Evolutionary conservation across 108 stramenopile genomes (phyloP).

Genomic region (Cylindrotheca fusiformis): DNA sequence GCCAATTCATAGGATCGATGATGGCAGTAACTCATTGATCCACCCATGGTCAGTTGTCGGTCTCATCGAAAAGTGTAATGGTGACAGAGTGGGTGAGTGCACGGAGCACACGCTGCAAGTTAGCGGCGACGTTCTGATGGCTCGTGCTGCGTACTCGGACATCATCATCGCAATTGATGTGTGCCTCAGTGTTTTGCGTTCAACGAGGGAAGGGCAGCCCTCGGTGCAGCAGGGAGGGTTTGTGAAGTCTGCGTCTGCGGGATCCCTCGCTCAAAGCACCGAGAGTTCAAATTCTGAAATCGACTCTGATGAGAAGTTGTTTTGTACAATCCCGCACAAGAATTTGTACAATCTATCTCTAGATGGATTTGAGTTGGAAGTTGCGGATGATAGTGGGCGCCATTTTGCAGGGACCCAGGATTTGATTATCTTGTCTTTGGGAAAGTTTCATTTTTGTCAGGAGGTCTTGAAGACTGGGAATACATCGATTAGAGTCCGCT

Average conservation of each 20-base stretch:
- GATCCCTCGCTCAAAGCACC: neutral
- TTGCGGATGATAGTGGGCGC: constrained; percentile 64
- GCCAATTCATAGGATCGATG: neutral
- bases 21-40: constrained; percentile 35
- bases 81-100: constrained; percentile 7
- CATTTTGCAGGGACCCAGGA: constrained; percentile 69
- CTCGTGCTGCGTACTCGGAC: constrained; percentile 63
- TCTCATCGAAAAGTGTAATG: constrained; percentile 14
- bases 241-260: neutral
- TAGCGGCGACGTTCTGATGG: constrained; percentile 41
- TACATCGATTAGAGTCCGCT: constrained; percentile 16
- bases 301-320: neutral
- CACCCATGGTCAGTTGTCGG: constrained; percentile 37
- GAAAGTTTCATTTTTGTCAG: constrained; percentile 24
- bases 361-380: constrained; percentile 48
- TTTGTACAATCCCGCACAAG: constrained; percentile 8
- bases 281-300: neutral
- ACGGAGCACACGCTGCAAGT: constrained; percentile 22
- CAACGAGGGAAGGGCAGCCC: constrained; percentile 7
- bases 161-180: constrained; percentile 58
- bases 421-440: constrained; percentile 38
- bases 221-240: neutral
- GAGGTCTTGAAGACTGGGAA: constrained; percentile 6
- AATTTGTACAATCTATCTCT: constrained; percentile 20
- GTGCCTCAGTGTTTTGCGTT: constrained; percentile 21